Percentiles rank a stretch among this genome's conserved stretches.
These are phyloP conservation scores for Buxus sempervirens DNA, from an alignment of 164 flowering plant species.

Conservation along the genomic window DNA sequence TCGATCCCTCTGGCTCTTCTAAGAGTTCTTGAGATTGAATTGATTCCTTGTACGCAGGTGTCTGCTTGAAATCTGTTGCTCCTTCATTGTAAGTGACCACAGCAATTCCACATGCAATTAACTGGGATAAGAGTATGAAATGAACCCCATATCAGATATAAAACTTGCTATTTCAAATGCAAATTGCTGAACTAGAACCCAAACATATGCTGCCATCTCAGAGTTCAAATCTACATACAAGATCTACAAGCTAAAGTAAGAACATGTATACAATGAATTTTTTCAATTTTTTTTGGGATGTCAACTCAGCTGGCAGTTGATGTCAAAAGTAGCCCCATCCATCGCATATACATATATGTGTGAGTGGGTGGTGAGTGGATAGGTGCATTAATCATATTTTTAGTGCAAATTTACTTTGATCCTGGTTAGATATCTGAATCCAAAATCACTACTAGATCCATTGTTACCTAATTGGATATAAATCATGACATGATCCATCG, in stretches of 20 bases:
- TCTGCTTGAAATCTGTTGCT: slow-evolving; percentile 86
- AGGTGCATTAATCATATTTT: no score
- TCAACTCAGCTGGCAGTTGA: no score
- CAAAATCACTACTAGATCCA: no score
- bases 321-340: no score
- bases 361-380: no score
- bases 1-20: slow-evolving; percentile 74
- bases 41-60: slow-evolving; percentile 84
- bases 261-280: no score
- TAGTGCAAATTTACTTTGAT: no score
- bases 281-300: no score
- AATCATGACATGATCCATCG: no score
- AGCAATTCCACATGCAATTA: slow-evolving; percentile 77
- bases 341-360: no score
- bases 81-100: slow-evolving; percentile 90
- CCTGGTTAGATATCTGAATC: no score
- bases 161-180: not conserved
- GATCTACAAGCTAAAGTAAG: not conserved
- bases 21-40: slow-evolving; percentile 65
- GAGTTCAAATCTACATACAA: not conserved
- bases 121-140: slow-evolving; percentile 30
- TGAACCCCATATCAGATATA: not conserved
- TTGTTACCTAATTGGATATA: no score
- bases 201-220: not conserved
- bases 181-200: not conserved